Percentiles rank a stretch among this genome's conserved stretches.
Conservation (phyloP, 2,329 filamentous ascomycete species). For the Harringtonia aguacate region DNA sequence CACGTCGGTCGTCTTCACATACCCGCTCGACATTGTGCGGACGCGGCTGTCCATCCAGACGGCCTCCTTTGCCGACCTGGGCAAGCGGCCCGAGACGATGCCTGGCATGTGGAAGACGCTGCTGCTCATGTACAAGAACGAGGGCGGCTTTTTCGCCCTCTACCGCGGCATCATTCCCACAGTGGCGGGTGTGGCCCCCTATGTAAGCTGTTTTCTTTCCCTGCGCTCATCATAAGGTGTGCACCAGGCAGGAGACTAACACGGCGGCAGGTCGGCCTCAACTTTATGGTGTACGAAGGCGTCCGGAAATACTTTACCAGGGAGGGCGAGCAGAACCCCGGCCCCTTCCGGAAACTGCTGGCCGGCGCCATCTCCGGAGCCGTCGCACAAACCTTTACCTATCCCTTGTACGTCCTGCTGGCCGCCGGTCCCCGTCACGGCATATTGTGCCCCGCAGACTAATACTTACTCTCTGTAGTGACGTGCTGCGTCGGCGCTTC, state of each 20-base stretch:
- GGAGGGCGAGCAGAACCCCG: slow-evolving; percentile 78
- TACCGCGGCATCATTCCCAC: slow-evolving; percentile 93
- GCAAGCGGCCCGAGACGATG: slow-evolving; percentile 52
- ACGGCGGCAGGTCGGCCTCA: slow-evolving; percentile 64
- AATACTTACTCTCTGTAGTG: slow-evolving; percentile 37
- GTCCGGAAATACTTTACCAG: slow-evolving; percentile 75
- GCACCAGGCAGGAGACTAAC: background rate
- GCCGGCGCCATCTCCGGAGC: slow-evolving; percentile 93
- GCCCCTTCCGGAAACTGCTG: slow-evolving; percentile 66
- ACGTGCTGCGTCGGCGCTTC: slow-evolving; percentile 85
- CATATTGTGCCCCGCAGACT: too few relatives aligned
- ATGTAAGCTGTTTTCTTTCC: slow-evolving; percentile 42
- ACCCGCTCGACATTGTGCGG: slow-evolving; percentile 94
- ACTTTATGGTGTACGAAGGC: slow-evolving; percentile 97
- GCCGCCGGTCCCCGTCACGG: too few relatives aligned
- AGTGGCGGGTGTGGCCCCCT: slow-evolving; percentile 88
- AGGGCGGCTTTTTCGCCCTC: slow-evolving; percentile 76
- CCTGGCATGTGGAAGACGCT: slow-evolving; percentile 91
- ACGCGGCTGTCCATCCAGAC: slow-evolving; percentile 95
- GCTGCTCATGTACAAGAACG: slow-evolving; percentile 74
- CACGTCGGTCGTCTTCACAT: slow-evolving; percentile 90
- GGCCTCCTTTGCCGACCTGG: slow-evolving; percentile 80
- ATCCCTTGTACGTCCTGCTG: slow-evolving; percentile 73
- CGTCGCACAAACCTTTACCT: slow-evolving; percentile 94
- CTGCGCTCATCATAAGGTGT: background rate